These are phyloP conservation scores for Colletotrichum tropicale DNA, from an alignment of 2,329 filamentous ascomycete genomes.

Conservation along the genomic window DNA sequence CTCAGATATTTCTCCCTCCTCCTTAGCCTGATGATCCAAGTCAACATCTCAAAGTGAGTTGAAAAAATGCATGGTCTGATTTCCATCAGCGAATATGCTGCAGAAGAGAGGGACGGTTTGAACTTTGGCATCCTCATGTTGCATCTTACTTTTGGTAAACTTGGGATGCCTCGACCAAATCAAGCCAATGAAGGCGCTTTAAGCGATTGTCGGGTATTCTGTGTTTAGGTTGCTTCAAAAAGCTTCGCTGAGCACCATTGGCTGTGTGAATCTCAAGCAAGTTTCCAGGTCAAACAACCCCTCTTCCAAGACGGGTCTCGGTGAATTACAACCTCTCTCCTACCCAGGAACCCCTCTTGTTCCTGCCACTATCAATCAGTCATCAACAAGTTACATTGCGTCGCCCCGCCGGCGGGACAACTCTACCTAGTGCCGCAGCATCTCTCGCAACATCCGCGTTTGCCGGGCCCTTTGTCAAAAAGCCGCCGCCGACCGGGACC, in stretches of 20 bases:
- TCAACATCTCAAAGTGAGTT: not conserved
- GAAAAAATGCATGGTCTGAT: not conserved
- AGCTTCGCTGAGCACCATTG: not conserved
- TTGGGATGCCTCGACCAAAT: not conserved
- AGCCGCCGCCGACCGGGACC: not conserved
- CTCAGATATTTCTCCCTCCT: not conserved
- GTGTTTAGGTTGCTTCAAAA: not conserved
- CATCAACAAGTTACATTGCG: not conserved
- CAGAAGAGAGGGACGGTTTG: not conserved
- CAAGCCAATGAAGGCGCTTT: not conserved
- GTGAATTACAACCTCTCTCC: not conserved
- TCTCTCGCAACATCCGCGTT: not conserved
- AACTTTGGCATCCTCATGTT: not conserved
- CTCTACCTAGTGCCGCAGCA: not conserved
- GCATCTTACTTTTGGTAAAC: not conserved
- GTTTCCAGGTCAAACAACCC: not conserved
- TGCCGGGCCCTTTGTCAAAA: not conserved
- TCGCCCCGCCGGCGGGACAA: not conserved
- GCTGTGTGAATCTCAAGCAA: not conserved
- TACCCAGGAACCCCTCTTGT: not conserved
- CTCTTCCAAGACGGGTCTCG: not conserved
- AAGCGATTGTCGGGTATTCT: not conserved
- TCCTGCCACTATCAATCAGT: too few species aligned
- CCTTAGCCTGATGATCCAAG: rapidly evolving
- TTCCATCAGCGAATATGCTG: not conserved